Percentiles rank a stretch among this genome's conserved stretches.
Conservation (phyloP, 495 filamentous ascomycete genomes). For the Hypoxylon subgilvum region DNA sequence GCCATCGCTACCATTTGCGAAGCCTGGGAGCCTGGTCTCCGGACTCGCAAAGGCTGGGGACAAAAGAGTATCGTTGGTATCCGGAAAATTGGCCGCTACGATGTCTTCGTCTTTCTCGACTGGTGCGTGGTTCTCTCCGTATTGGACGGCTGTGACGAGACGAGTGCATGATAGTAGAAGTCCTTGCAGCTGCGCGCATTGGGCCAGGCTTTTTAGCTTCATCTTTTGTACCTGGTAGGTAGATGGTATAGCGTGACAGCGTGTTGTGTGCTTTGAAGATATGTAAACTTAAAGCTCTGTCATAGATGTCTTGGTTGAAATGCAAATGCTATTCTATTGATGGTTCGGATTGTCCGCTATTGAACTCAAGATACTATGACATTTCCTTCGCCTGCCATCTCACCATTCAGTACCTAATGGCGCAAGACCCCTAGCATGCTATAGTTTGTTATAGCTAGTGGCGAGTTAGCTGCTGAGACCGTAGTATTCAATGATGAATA, state of each 20-base stretch:
- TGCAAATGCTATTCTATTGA: not conserved
- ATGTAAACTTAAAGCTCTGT: no score
- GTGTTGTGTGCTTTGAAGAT: no score
- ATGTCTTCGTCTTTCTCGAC: conserved; percentile 36
- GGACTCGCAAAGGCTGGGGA: conserved; percentile 37
- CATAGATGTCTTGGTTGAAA: no score
- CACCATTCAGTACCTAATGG: conserved; percentile 8
- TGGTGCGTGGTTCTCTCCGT: conserved; percentile 35
- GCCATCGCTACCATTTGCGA: conserved; percentile 35
- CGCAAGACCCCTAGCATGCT: conserved; percentile 8
- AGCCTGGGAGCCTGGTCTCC: conserved; percentile 23
- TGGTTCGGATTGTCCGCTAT: no score
- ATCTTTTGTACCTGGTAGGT: not conserved
- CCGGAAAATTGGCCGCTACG: conserved; percentile 37
- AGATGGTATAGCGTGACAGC: not conserved
- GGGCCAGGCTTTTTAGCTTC: no score
- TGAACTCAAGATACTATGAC: no score
- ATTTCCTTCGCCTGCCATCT: not conserved
- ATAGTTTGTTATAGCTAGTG: not conserved
- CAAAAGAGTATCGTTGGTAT: conserved; percentile 32
- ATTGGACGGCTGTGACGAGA: conserved; percentile 25
- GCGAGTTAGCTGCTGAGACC: not conserved
- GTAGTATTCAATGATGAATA: not conserved
- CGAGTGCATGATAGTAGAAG: conserved; percentile 1
- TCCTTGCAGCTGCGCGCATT: not conserved